Conservation (phyloP, 306 rosid species). For the Parietaria judaica region DNA sequence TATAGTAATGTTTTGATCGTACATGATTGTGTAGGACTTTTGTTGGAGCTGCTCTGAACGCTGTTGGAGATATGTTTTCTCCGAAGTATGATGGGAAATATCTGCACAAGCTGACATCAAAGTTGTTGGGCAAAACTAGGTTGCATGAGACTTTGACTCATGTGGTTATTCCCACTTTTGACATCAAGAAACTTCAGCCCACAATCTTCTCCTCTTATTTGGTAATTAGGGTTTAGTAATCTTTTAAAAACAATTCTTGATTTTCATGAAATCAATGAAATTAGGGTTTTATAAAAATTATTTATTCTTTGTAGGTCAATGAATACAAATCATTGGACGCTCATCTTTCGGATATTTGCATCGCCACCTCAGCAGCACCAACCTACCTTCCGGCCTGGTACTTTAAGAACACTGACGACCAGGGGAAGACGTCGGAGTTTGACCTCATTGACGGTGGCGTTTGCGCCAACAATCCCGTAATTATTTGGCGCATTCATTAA, state of each 20-base stretch:
- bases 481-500: not conserved
- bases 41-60: not conserved
- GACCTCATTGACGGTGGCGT: slow-evolving; percentile 33
- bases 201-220: slow-evolving; percentile 16
- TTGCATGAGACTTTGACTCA: slow-evolving; percentile 25
- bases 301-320: not conserved
- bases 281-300: not conserved
- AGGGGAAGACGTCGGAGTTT: slow-evolving; percentile 12
- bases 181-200: slow-evolving; percentile 24
- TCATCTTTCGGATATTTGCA: slow-evolving; percentile 24
- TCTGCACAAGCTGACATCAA: slow-evolving; percentile 4
- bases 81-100: slow-evolving; percentile 28
- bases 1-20: not conserved
- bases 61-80: slow-evolving; percentile 16
- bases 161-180: slow-evolving; percentile 15
- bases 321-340: slow-evolving; percentile 9
- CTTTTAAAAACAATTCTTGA: not conserved
- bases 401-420: slow-evolving; percentile 8
- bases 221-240: not conserved
- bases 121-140: slow-evolving; percentile 6
- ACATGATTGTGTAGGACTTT: not conserved
- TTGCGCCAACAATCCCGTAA: slow-evolving; percentile 30
- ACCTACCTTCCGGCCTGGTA: slow-evolving; percentile 24
- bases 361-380: slow-evolving; percentile 32
- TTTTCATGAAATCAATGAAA: not conserved